A percentile compares a stretch with the other conserved stretches of the same genome.
These are phyloP conservation scores for Rhizopogon parksii DNA, from an alignment of 1,284 basidiomycete genomes.

Conservation along the genomic window DNA sequence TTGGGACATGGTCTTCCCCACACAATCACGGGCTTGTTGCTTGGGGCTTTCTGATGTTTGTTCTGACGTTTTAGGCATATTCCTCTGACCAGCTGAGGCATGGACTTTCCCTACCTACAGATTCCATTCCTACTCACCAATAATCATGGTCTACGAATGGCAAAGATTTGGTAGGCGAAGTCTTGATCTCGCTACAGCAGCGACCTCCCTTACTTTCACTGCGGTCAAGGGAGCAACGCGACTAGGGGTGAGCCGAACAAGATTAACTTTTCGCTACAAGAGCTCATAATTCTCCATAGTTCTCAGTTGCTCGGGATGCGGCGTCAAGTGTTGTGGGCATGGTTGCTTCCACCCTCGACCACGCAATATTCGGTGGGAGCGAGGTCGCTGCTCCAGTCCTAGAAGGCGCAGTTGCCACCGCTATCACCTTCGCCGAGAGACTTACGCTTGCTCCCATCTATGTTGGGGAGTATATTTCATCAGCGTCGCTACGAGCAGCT, in stretches of 20 bases:
- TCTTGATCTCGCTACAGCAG: constrained; percentile 57
- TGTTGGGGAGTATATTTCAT: constrained; percentile 69
- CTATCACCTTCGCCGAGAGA: constrained; percentile 61
- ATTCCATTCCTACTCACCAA: constrained; percentile 2
- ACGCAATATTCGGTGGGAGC: constrained; percentile 54
- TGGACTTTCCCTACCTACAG: constrained; percentile 17
- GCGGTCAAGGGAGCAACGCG: constrained; percentile 62
- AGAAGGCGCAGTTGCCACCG: constrained; percentile 50
- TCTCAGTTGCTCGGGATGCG: constrained; percentile 58
- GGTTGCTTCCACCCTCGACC: constrained; percentile 54
- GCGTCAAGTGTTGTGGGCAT: constrained; percentile 50
- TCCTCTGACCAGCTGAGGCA: constrained; percentile 9
- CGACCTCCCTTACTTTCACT: constrained; percentile 55
- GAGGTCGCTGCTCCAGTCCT: constrained; percentile 50
- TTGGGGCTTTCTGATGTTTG: neutral
- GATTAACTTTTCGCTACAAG: constrained; percentile 6
- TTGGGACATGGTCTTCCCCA: neutral
- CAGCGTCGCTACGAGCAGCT: constrained; percentile 64
- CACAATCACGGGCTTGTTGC: constrained; percentile 20
- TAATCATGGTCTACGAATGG: constrained; percentile 37
- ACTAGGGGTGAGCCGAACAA: constrained; percentile 46
- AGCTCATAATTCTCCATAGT: constrained; percentile 34
- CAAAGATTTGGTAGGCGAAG: constrained; percentile 55
- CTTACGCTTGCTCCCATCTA: constrained; percentile 66
- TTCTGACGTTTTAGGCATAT: neutral